Percentiles rank a stretch among this genome's conserved stretches.
phyloP scores from a whole-genome alignment of 495 filamentous ascomycete genomes.

The Niebla homalea region DNA sequence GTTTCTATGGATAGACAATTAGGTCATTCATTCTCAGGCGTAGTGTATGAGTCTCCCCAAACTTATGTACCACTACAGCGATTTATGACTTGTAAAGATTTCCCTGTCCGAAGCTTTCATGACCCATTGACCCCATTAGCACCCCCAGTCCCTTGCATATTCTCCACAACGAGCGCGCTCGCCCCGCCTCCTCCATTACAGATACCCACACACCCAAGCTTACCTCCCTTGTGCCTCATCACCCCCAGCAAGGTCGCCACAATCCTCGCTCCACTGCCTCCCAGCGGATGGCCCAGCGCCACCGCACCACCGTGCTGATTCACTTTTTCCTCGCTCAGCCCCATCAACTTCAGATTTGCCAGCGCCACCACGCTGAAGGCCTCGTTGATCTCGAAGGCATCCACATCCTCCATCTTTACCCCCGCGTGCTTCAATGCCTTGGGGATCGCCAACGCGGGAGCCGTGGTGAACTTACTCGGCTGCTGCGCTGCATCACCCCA shows the following conservation, averaged over 20 bases:
- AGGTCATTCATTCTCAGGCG: no score
- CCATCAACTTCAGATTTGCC: conserved; percentile 85
- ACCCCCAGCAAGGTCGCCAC: conserved; percentile 84
- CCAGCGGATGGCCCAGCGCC: conserved; percentile 88
- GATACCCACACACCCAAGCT: conserved; percentile 87
- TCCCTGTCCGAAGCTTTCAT: no score
- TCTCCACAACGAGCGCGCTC: conserved; percentile 80
- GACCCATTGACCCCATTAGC: conserved; percentile 7
- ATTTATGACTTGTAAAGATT: no score
- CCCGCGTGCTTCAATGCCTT: conserved; percentile 91
- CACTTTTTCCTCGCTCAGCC: conserved; percentile 68
- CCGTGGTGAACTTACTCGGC: conserved; percentile 89
- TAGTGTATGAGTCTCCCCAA: no score
- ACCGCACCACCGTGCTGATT: conserved; percentile 94
- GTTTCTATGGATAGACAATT: no score
- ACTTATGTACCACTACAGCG: no score
- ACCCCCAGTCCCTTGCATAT: conserved; percentile 20
- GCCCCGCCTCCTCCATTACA: conserved; percentile 97
- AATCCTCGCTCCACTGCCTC: conserved; percentile 86
- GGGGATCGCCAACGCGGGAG: conserved; percentile 87
- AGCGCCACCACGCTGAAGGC: conserved; percentile 94
- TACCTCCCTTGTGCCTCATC: conserved; percentile 75
- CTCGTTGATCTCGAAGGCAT: conserved; percentile 98
- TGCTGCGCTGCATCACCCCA: conserved; percentile 89
- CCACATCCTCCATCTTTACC: conserved; percentile 55